phyloP scores from a whole-genome alignment of 2,329 filamentous ascomycete genomes.

The Penicillium expansum region DNA sequence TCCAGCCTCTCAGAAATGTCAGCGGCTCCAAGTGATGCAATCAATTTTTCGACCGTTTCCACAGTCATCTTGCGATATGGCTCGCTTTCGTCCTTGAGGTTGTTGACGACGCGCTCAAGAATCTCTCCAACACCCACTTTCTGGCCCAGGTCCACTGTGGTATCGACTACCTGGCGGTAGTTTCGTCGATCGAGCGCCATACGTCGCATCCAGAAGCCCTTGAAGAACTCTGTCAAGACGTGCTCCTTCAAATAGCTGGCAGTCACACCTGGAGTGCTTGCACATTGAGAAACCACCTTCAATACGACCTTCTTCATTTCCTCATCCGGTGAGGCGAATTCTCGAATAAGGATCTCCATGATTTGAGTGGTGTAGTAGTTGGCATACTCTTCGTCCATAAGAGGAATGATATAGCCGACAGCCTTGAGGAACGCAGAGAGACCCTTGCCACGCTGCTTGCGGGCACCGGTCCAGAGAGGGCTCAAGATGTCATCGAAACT shows the following conservation, averaged over 20 bases:
- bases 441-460: conserved; percentile 95
- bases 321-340: conserved; percentile 95
- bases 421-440: conserved; percentile 95
- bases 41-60: conserved; percentile 94
- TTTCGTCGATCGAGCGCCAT: conserved; percentile 98
- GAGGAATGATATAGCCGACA: conserved; percentile 94
- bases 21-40: conserved; percentile 86
- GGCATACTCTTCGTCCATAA: conserved; percentile 99
- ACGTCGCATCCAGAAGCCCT: conserved; percentile 94
- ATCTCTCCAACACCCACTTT: conserved; percentile 98
- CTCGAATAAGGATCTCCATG: conserved; percentile 94
- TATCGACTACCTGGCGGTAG: conserved; percentile 96
- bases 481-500: conserved; percentile 98
- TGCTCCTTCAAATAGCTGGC: conserved; percentile 93
- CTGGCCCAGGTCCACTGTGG: conserved; percentile 92
- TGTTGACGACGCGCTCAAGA: conserved; percentile 85
- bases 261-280: conserved; percentile 90
- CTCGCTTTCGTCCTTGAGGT: conserved; percentile 97
- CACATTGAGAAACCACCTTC: conserved; percentile 95
- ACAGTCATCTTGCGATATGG: conserved; percentile 99
- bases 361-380: conserved; percentile 99
- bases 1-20: conserved; percentile 92
- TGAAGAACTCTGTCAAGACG: conserved; percentile 94
- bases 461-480: conserved; percentile 91
- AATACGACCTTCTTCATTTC: conserved; percentile 99